Conservation (phyloP, 148 eudicot genomes). For the Beta vulgaris region DNA sequence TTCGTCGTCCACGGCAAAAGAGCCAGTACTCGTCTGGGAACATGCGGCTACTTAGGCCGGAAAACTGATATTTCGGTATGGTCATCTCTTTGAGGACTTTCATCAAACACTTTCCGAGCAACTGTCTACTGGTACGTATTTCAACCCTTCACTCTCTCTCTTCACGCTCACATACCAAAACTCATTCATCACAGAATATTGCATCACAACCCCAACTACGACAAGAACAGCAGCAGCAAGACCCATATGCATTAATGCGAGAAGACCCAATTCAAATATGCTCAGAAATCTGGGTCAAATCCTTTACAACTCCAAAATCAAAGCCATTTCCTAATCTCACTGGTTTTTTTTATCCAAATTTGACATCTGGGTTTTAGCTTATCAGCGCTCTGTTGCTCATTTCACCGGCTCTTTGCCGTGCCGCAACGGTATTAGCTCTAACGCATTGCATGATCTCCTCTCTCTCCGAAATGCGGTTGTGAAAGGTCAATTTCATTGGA, state of each 20-base stretch:
- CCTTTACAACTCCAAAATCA: slow-evolving; percentile 42
- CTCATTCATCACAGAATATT: slow-evolving; percentile 19
- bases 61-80: neutral
- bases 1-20: too few species aligned
- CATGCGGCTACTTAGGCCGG: neutral
- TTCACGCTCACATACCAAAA: slow-evolving; percentile 15
- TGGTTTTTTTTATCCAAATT: slow-evolving; percentile 71
- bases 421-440: slow-evolving; percentile 45
- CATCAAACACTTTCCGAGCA: slow-evolving; percentile 62
- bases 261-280: slow-evolving; percentile 74
- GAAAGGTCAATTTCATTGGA: slow-evolving; percentile 51
- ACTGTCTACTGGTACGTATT: slow-evolving; percentile 15
- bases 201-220: slow-evolving; percentile 14
- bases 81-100: slow-evolving; percentile 47
- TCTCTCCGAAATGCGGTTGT: slow-evolving; percentile 70
- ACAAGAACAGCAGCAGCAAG: slow-evolving; percentile 27
- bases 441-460: slow-evolving; percentile 45
- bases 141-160: slow-evolving; percentile 29
- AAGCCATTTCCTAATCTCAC: slow-evolving; percentile 64
- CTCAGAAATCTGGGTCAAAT: slow-evolving; percentile 68
- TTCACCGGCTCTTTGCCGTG: slow-evolving; percentile 65
- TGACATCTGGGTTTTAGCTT: slow-evolving; percentile 84
- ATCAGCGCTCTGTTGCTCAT: slow-evolving; percentile 80
- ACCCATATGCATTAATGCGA: slow-evolving; percentile 53
- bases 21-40: too few species aligned